Conservation (phyloP, 2,329 filamentous ascomycete genomes). For the Neoscytalidium dimidiatum region DNA sequence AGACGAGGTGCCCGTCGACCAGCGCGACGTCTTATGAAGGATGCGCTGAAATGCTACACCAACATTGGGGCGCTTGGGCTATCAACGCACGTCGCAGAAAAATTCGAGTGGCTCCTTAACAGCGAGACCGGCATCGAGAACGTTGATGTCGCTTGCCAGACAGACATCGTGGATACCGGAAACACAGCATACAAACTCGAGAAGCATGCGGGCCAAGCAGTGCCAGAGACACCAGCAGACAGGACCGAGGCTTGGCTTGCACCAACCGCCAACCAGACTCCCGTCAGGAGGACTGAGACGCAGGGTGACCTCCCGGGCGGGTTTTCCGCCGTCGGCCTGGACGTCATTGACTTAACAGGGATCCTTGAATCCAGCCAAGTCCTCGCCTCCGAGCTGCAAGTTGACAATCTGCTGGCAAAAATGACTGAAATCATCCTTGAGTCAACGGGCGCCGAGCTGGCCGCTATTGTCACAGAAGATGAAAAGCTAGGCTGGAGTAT, state of each 20-base stretch:
- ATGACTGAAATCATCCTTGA: constrained; percentile 82
- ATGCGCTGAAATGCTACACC: constrained; percentile 68
- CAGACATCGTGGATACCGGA: constrained; percentile 60
- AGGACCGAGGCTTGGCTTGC: constrained; percentile 52
- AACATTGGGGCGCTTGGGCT: constrained; percentile 70
- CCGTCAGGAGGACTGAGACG: constrained; percentile 39
- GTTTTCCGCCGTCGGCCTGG: constrained; percentile 66
- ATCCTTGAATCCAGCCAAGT: constrained; percentile 79
- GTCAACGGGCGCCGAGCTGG: constrained; percentile 72
- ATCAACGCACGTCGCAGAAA: constrained; percentile 66
- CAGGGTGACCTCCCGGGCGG: constrained; percentile 61
- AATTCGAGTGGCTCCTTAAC: constrained; percentile 68
- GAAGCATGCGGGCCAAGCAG: constrained; percentile 45
- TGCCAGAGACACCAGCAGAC: constrained; percentile 43
- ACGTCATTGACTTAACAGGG: constrained; percentile 80
- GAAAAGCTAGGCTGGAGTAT: constrained; percentile 68
- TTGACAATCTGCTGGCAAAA: constrained; percentile 74
- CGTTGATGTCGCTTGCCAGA: constrained; percentile 68
- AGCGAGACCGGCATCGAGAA: constrained; percentile 63
- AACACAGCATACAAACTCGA: constrained; percentile 46
- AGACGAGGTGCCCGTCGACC: constrained; percentile 66
- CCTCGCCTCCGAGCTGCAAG: constrained; percentile 74
- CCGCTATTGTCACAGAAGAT: constrained; percentile 73
- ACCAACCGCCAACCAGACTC: constrained; percentile 44
- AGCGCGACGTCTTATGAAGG: constrained; percentile 68